phyloP scores from a whole-genome alignment of 139 green algal species.

The Chlamydomonas eustigma region DNA sequence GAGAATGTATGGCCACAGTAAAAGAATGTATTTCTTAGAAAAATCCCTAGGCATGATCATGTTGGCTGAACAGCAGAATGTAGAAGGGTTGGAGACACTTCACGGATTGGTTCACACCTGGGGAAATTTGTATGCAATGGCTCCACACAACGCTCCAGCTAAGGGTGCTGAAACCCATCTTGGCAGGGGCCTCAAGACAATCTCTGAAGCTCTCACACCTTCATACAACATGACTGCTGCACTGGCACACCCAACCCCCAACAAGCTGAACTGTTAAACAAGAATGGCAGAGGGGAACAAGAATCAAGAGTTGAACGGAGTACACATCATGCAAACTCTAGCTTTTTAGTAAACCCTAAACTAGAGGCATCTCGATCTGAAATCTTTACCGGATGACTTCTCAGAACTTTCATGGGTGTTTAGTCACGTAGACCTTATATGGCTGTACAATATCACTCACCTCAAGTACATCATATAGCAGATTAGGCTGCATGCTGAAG shows the following conservation, averaged over 20 bases:
- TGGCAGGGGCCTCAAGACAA: conserved; percentile 53
- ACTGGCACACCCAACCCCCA: conserved; percentile 48
- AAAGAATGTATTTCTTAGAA: too few species aligned
- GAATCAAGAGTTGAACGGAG: background rate
- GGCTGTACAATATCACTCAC: conserved; percentile 15
- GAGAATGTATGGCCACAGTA: too few species aligned
- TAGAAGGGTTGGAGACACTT: background rate
- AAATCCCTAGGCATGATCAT: background rate
- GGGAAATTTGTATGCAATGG: conserved; percentile 49
- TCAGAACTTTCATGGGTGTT: too few species aligned
- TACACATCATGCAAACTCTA: too few species aligned
- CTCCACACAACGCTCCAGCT: conserved; percentile 40
- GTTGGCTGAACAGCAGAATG: background rate
- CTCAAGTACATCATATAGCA: conserved; percentile 52
- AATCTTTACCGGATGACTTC: too few species aligned
- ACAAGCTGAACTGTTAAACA: conserved; percentile 38
- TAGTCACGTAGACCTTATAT: too few species aligned
- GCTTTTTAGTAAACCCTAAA: too few species aligned
- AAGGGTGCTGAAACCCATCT: conserved; percentile 36
- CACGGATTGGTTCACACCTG: conserved; percentile 21
- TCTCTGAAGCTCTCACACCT: conserved; percentile 58
- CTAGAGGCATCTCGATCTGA: too few species aligned
- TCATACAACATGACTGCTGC: conserved; percentile 55
- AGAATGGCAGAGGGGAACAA: background rate
- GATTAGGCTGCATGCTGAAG: conserved; percentile 54